Base-by-base conservation (phyloP, 805 yeast genomes). In the Yarrowia osloensis region DNA sequence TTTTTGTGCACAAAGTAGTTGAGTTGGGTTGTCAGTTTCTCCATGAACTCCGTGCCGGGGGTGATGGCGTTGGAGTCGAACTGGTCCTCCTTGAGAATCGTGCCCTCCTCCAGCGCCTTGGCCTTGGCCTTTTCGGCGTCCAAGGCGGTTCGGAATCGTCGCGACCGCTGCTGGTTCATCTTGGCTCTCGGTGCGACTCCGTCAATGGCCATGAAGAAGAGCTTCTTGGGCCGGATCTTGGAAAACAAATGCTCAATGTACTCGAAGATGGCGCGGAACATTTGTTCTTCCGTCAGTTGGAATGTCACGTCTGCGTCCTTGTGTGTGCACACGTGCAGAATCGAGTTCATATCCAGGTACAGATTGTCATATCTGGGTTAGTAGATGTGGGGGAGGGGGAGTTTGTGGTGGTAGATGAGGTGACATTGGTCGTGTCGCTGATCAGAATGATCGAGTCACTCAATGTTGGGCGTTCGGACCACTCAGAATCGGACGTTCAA, bases 161-260 rank as follows among this genome's bases (percentile, higher is more conserved):
- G 87, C 0, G 97, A 87, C 79, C 99, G 86, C 78, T 94, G 99
- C 78, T 94, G 98, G 76, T 94, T 94, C 97, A 94, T 93, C 75
- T 94, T 94, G 12, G 99, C 99, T 76, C 99, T 82, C 47, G 99
- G 99, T 0, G 99, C 99, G 63, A 94, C 98, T 76, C 99, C 99
- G 79, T 94, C 99, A 73, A 94, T 90, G 3, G 99, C 98, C 97
- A 94, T 92, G 76, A 89, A 93, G 72, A 94, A 90, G 15, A 88
- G 85, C 75, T 91, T 84, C 73, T 89, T 83, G 9, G 99, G 99
- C 76, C 87, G 86, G 71, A 95, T 92, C 28, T 91, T 86, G 69
- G 88, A 88, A 74, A 95, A 94, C 67, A 95, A 80, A 77, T 95
- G 98, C 76, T 95, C 99, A 70, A 95, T 94, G 74, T 95, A 95